Percentiles rank a stretch among this genome's conserved stretches.
phyloP scores from a whole-genome alignment of 129 eudicot species.

The Artemisia annua region DNA sequence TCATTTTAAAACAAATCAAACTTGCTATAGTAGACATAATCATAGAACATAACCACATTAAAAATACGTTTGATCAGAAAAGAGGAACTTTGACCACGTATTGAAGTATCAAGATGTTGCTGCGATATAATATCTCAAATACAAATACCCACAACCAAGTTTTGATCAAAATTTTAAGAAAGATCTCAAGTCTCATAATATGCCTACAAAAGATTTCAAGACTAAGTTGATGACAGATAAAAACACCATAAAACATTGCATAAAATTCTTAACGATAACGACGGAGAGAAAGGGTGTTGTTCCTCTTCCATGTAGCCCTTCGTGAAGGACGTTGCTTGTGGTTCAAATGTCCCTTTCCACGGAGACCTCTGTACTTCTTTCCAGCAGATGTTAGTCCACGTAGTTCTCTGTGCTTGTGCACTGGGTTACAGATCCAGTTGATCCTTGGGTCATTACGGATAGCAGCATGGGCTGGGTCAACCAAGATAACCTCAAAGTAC shows the following conservation, averaged over 20 bases:
- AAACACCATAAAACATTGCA: slow-evolving; percentile 16
- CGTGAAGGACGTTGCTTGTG: slow-evolving; percentile 76
- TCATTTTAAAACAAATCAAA: too few relatives aligned
- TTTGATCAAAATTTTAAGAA: slow-evolving; percentile 9
- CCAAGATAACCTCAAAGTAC: slow-evolving; percentile 72
- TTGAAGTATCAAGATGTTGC: background rate
- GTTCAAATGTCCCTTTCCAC: slow-evolving; percentile 77
- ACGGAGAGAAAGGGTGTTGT: slow-evolving; percentile 77
- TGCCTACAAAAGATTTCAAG: slow-evolving; percentile 21
- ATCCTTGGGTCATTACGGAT: slow-evolving; percentile 73
- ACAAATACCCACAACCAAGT: slow-evolving; percentile 4
- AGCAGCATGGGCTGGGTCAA: slow-evolving; percentile 68
- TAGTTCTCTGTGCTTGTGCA: slow-evolving; percentile 76
- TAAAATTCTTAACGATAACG: slow-evolving; percentile 51
- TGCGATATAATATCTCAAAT: slow-evolving; percentile 5
- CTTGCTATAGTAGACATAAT: too few relatives aligned
- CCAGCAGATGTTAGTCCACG: slow-evolving; percentile 87
- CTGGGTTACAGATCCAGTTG: slow-evolving; percentile 78
- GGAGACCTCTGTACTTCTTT: slow-evolving; percentile 80
- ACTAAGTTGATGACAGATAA: background rate
- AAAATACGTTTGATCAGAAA: too few relatives aligned
- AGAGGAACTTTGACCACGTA: background rate
- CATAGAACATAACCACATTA: too few relatives aligned
- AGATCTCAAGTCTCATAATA: slow-evolving; percentile 14
- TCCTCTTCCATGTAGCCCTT: slow-evolving; percentile 91